Conservation (phyloP, 2,329 filamentous ascomycete species). For the Boeremia lycopersici region DNA sequence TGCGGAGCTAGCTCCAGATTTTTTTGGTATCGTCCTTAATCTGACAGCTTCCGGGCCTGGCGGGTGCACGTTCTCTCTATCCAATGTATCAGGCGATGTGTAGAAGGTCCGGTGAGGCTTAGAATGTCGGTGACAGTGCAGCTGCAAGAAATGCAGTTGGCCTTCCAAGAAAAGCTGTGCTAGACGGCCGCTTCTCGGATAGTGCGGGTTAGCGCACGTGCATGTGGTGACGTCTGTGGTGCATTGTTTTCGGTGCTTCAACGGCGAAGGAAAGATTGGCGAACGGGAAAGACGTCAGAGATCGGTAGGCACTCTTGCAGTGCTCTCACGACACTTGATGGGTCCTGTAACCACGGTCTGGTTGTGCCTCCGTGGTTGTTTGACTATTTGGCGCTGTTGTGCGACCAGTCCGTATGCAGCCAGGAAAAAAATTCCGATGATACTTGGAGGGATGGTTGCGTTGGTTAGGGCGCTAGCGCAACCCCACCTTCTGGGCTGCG, state of each 20-base stretch:
- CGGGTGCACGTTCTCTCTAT: constrained; percentile 12
- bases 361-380: neutral
- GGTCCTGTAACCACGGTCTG: neutral
- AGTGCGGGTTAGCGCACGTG: constrained; percentile 31
- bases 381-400: neutral
- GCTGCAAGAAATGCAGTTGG: constrained; percentile 36
- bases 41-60: constrained; percentile 9
- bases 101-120: constrained; percentile 19
- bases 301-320: constrained; percentile 5
- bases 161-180: constrained; percentile 39
- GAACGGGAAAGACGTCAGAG: neutral
- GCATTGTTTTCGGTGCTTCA: constrained; percentile 9
- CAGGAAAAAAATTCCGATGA: constrained; percentile 21
- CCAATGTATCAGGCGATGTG: constrained; percentile 9
- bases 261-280: constrained; percentile 11
- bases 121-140: constrained; percentile 17
- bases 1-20: constrained; percentile 15
- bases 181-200: constrained; percentile 32
- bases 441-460: constrained; percentile 16
- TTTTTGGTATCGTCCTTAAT: constrained; percentile 16
- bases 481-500: constrained; percentile 18
- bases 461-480: constrained; percentile 10
- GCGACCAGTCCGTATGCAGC: constrained; percentile 10
- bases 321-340: neutral
- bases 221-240: constrained; percentile 18